Conservation (phyloP, 345 rosid species). For the Boechera divaricarpa region DNA sequence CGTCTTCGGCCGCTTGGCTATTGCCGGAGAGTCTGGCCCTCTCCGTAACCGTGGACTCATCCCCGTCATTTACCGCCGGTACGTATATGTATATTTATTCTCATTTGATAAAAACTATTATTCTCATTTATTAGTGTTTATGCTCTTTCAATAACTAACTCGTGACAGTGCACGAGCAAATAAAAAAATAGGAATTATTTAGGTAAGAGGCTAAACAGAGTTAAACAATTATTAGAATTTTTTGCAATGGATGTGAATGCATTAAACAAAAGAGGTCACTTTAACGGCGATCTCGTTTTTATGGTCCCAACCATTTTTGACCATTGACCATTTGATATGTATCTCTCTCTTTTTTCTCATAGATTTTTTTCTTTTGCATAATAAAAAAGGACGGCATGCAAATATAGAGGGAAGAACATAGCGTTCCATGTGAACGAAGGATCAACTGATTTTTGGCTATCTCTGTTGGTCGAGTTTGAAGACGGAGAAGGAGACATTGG, state of each 20-base stretch:
- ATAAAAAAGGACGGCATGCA: constrained; percentile 77
- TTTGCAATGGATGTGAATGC: constrained; percentile 21
- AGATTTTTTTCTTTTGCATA: background rate
- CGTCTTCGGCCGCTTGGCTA: constrained; percentile 90
- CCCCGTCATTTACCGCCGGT: constrained; percentile 77
- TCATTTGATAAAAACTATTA: background rate
- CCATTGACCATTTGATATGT: constrained; percentile 37
- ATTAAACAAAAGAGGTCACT: constrained; percentile 25
- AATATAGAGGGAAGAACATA: constrained; percentile 77
- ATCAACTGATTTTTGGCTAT: constrained; percentile 86
- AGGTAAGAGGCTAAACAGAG: background rate
- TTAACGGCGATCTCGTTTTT: constrained; percentile 34
- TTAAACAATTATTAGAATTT: background rate
- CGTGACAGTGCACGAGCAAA: constrained; percentile 39
- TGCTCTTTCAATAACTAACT: constrained; percentile 36
- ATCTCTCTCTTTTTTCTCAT: constrained; percentile 4
- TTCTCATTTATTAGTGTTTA: constrained; percentile 13
- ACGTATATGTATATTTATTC: background rate
- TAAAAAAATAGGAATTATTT: background rate
- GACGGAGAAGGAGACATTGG: constrained; percentile 99
- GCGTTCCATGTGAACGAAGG: constrained; percentile 96
- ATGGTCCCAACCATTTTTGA: constrained; percentile 36
- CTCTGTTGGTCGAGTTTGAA: constrained; percentile 86
- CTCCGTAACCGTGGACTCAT: constrained; percentile 88
- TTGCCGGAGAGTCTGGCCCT: constrained; percentile 67